Evolutionary conservation across 768 basidiomycete species (phyloP), one percentile per base, ranked within the genome.

Genomic region (Guyanaporus albipodus): DNA sequence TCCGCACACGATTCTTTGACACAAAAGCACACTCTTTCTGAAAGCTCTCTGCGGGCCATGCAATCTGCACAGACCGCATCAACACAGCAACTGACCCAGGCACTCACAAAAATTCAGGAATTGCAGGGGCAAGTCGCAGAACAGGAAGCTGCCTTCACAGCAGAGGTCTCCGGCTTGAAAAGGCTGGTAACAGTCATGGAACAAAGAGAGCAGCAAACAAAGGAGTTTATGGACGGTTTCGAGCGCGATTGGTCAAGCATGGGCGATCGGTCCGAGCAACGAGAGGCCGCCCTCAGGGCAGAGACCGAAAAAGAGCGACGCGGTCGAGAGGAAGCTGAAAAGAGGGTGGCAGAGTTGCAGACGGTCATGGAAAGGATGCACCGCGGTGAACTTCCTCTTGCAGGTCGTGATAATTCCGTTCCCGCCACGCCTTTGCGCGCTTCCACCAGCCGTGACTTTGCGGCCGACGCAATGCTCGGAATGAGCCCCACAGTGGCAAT

Each of bases 401-500:
- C 80, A 21, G 68, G 70, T 19, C 72, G 74, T 24, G 71, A 66
- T 22, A 63, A 69, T 4, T 58, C 64, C 15, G 59, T 62, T 9
- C 65, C 67, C 15, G 63, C 66, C 22, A 57, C 65, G 6, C 74
- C 80, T 14, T 73, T 71, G 6, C 81, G 76, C 35, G 68, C 59
- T 4, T 58, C 70, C 1, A 63, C 72, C 17, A 69, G 68, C 21
- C 54, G 48, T 6, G 75, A 80, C 50, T 45, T 70, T n/a, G 54
- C 72, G 11, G 63, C 70, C 22, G 78, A 83, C 31, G 74, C 76
- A 8, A 78, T 83, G 70, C 70, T 86, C 60, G 80, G 83, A 35
- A 69, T 93, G 15, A 92, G 89, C 59, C 91, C 94, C 2, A 90
- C 93, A 0, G 87, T 94, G 11, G 85, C 87, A 4, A 82, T 95